Evolutionary conservation across 73 alveolate species (phyloP).

Genomic region (Paramecium tetraurelia): DNA sequence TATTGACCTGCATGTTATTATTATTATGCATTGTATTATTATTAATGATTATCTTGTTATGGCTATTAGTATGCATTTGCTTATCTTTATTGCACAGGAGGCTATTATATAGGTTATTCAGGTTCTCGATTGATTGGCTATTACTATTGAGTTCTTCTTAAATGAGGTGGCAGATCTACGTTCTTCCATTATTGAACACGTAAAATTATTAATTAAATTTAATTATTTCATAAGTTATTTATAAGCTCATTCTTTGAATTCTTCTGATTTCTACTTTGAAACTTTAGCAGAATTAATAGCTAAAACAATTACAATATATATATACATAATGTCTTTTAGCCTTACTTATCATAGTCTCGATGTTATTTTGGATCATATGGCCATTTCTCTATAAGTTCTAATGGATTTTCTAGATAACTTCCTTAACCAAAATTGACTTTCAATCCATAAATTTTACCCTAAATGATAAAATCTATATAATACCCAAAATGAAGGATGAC

Average conservation of each 20-base stretch:
- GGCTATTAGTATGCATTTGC: neutral
- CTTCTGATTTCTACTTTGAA: neutral
- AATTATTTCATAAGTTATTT: neutral
- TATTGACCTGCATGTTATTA: neutral
- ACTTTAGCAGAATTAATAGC: neutral
- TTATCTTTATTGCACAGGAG: neutral
- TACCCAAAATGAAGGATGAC: neutral
- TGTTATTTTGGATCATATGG: constrained; percentile 14
- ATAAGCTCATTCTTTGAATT: neutral
- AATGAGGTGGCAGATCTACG: constrained; percentile 40
- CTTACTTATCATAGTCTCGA: neutral
- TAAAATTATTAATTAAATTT: neutral
- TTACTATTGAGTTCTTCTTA: neutral
- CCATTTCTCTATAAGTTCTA: neutral
- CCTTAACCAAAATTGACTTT: neutral
- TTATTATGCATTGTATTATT: neutral
- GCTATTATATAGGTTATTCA: neutral
- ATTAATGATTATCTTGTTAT: neutral
- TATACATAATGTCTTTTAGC: neutral
- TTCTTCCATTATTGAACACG: constrained; percentile 24
- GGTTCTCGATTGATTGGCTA: constrained; percentile 17
- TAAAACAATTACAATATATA: no score
- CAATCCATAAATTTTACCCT: constrained; percentile 27
- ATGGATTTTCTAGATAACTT: neutral
- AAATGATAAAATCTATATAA: neutral